Percentiles rank a stretch among this genome's conserved stretches.
These are phyloP conservation scores for Sphenostylis stenocarpa DNA, from an alignment of 306 rosid genomes.

Conservation along the genomic window DNA sequence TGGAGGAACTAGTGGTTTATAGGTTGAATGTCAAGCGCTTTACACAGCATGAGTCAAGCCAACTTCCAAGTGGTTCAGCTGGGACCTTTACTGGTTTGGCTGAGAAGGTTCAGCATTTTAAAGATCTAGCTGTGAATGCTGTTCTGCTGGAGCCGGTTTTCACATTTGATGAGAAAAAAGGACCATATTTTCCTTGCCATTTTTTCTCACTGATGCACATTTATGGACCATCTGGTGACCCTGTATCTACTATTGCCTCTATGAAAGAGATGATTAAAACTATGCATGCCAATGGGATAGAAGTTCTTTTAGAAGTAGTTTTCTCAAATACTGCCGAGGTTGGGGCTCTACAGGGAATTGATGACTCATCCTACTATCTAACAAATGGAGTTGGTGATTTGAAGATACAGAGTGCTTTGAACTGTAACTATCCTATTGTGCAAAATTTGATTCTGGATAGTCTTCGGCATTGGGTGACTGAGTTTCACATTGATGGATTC, in stretches of 20 bases:
- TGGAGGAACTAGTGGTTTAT: slow-evolving; percentile 68
- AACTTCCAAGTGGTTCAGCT: slow-evolving; percentile 56
- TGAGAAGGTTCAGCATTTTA: slow-evolving; percentile 71
- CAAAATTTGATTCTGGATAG: slow-evolving; percentile 79
- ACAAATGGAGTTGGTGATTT: slow-evolving; percentile 36
- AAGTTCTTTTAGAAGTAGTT: slow-evolving; percentile 89
- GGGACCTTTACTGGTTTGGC: slow-evolving; percentile 89
- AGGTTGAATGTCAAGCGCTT: slow-evolving; percentile 70
- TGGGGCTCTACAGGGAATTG: slow-evolving; percentile 81
- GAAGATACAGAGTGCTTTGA: slow-evolving; percentile 50
- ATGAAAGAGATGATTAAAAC: slow-evolving; percentile 82
- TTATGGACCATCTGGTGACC: slow-evolving; percentile 66
- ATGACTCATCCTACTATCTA: slow-evolving; percentile 63
- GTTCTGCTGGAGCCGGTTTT: slow-evolving; percentile 79
- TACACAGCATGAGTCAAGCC: slow-evolving; percentile 66
- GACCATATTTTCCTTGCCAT: slow-evolving; percentile 84
- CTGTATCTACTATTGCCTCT: slow-evolving; percentile 59
- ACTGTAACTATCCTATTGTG: slow-evolving; percentile 78
- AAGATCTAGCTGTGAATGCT: slow-evolving; percentile 76
- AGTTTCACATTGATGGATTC: slow-evolving; percentile 92
- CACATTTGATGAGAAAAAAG: slow-evolving; percentile 66
- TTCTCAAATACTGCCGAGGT: slow-evolving; percentile 67
- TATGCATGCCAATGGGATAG: slow-evolving; percentile 82
- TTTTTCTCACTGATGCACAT: slow-evolving; percentile 68
- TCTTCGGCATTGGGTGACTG: slow-evolving; percentile 82